These are phyloP conservation scores for Lanmaoa rubissima DNA, from an alignment of 768 basidiomycete genomes.

Conservation along the genomic window DNA sequence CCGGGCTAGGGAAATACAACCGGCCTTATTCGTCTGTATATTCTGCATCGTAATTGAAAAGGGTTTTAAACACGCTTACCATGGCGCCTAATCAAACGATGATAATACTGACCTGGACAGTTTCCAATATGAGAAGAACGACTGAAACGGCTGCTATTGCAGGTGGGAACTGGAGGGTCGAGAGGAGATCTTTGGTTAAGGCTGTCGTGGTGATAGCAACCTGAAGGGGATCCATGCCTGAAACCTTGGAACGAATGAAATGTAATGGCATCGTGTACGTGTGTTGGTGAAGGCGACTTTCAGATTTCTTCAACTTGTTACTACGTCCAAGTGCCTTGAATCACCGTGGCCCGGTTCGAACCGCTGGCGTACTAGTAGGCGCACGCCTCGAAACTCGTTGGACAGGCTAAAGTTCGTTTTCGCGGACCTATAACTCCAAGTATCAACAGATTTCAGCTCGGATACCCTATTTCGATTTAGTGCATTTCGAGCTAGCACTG, in stretches of 20 bases:
- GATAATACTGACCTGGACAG: conserved; percentile 38
- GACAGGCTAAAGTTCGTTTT: neutral
- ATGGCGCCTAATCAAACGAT: neutral
- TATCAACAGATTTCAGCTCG: neutral
- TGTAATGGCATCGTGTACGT: conserved; percentile 28
- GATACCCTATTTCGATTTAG: neutral
- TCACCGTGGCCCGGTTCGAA: neutral
- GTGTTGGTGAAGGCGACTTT: neutral
- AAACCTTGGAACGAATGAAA: conserved; percentile 28
- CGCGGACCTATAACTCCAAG: neutral
- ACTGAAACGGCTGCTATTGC: conserved; percentile 40
- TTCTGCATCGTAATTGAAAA: conserved; percentile 13
- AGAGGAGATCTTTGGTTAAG: conserved; percentile 32
- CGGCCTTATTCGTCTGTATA: conserved; percentile 38
- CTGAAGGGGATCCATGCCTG: conserved; percentile 28
- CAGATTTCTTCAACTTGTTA: neutral
- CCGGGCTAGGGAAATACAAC: conserved; percentile 39
- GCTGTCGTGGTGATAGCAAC: conserved; percentile 31
- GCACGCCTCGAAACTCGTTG: neutral
- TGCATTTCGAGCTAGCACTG: neutral
- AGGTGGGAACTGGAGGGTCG: conserved; percentile 41
- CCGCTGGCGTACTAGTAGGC: neutral
- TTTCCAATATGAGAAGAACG: conserved; percentile 44
- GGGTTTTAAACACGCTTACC: neutral
- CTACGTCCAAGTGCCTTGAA: neutral